phyloP scores from a whole-genome alignment of 805 yeast species.

The Candida pseudofarinosa region DNA sequence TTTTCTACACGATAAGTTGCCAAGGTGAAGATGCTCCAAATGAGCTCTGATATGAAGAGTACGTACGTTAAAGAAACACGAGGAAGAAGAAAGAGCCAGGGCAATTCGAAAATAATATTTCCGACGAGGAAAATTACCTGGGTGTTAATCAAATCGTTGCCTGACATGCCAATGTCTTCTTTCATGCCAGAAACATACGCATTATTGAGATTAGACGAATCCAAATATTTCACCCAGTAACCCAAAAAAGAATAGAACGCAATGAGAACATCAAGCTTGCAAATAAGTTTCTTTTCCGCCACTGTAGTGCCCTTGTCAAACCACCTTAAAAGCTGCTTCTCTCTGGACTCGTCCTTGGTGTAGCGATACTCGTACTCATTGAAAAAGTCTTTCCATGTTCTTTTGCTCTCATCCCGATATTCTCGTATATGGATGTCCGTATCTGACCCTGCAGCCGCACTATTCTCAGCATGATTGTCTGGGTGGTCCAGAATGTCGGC shows the following conservation, averaged over 20 bases:
- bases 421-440: slow-evolving; percentile 22
- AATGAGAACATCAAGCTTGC: slow-evolving; percentile 28
- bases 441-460: background rate
- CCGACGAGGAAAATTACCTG: slow-evolving; percentile 1
- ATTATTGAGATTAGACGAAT: slow-evolving; percentile 55
- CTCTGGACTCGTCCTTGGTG: slow-evolving; percentile 12
- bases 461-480: background rate
- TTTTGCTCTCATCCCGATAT: slow-evolving; percentile 48
- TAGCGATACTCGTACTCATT: slow-evolving; percentile 29
- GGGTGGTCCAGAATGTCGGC: background rate
- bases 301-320: slow-evolving; percentile 21
- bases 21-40: slow-evolving; percentile 13
- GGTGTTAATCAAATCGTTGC: slow-evolving; percentile 56
- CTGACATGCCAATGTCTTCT: slow-evolving; percentile 52
- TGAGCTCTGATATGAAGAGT: slow-evolving; percentile 13
- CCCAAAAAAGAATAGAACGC: slow-evolving; percentile 32
- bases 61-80: background rate
- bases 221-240: slow-evolving; percentile 67
- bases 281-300: slow-evolving; percentile 21
- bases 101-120: background rate
- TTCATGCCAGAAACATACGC: slow-evolving; percentile 66
- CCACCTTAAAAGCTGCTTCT: slow-evolving; percentile 2
- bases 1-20: slow-evolving; percentile 12
- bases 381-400: slow-evolving; percentile 48
- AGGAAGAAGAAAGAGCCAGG: slow-evolving; percentile 1